Percentiles rank a stretch among this genome's conserved stretches.
phyloP scores from a whole-genome alignment of 495 filamentous ascomycete species.

The Sporormia fimetaria region DNA sequence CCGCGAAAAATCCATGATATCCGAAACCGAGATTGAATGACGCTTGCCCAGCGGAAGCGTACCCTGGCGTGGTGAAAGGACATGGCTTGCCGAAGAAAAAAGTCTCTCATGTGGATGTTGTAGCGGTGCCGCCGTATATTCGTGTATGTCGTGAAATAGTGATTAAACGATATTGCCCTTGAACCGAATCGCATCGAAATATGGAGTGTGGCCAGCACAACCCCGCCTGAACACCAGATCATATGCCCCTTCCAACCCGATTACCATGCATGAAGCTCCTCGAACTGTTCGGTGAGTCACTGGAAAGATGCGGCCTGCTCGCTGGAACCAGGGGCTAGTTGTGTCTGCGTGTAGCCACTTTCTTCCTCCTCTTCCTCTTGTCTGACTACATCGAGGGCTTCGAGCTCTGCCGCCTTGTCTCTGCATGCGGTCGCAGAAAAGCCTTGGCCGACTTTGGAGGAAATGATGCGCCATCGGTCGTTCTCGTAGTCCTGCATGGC shows the following conservation, averaged over 20 bases:
- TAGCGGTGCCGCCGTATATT: too few species aligned
- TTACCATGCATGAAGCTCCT: conserved; percentile 17
- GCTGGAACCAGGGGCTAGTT: conserved; percentile 20
- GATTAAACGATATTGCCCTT: conserved; percentile 26
- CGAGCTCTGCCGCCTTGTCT: conserved; percentile 57
- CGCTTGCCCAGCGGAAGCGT: too few species aligned
- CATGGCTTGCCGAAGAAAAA: too few species aligned
- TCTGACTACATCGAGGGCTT: conserved; percentile 17
- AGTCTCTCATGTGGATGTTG: too few species aligned
- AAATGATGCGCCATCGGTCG: conserved; percentile 79
- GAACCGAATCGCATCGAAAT: conserved; percentile 3
- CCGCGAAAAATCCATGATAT: too few species aligned
- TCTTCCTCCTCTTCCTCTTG: conserved; percentile 13
- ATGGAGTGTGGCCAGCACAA: conserved; percentile 25
- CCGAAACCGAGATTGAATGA: too few species aligned
- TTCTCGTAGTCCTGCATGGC: conserved; percentile 81
- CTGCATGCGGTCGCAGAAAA: conserved; percentile 77
- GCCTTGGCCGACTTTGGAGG: conserved; percentile 74
- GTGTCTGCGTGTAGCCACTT: conserved; percentile 21
- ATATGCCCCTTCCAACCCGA: background rate
- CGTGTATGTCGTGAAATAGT: conserved; percentile 15
- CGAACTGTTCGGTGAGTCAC: conserved; percentile 24
- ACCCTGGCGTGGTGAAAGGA: too few species aligned
- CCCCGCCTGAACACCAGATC: conserved; percentile 6
- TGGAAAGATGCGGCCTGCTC: conserved; percentile 22